Evolutionary conservation across 768 basidiomycete species (phyloP), one percentile per base, ranked within the genome.

Genomic region (Pisolithus albus): DNA sequence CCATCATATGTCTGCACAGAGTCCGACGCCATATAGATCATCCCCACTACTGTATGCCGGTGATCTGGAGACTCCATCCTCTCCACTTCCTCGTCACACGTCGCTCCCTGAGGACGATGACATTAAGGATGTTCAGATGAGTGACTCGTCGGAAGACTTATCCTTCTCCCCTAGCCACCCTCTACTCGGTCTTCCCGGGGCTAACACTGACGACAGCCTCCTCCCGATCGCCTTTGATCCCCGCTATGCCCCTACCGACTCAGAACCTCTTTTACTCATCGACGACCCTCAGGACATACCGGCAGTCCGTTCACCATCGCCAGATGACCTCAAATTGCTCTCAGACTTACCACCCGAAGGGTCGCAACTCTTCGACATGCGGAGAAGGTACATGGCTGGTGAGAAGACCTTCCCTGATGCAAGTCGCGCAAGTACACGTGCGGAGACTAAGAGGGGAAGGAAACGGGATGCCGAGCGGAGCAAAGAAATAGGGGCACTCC

Each of bases 391-490:
- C 38, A 52, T 69, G 18, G 61, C 66, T 45, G 64, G 67, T 52
- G 64, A 69, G 58, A 70, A 72, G 53, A 51, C 58, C 49, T 55
- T 70, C 53, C 57, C 66, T 23, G 68, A 69, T 18, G 67, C 71
- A 49, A 67, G 67, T n/a, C 66, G 69, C 59, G 67, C 69, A 53
- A 67, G 69, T 52, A 57, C 62, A 52, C 68, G 70, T 32, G 68
- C 67, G 53, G 78, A 76, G 57, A 75, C 74, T 49, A 66, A 73
- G 56, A 73, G 68, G 54, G 61, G 50, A 56, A 66, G 76, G 55
- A 80, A 78, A 63, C 66, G 70, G 46, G 77, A 79, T 58, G 76
- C 76, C 58, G 83, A 82, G 64, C 68, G 75, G 38, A 72, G 73
- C 21, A 73, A 75, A 54, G 83, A 85, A 68, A 65, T 84, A 10